Base-by-base conservation (phyloP, 257 asterid genomes). In the Verbena officinalis region DNA sequence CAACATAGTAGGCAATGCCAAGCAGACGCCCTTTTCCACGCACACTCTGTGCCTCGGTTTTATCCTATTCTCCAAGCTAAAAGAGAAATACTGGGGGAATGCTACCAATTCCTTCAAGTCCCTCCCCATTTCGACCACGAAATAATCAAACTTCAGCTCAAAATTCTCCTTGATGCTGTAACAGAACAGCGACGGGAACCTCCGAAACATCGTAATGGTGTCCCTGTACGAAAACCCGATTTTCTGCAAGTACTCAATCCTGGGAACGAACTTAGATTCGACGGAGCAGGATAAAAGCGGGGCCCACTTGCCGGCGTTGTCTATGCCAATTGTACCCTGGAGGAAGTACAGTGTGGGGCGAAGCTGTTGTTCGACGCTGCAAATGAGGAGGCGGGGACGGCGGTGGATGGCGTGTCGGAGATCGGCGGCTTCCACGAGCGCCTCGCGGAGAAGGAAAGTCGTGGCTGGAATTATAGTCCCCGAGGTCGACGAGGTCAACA, bases 71-170 rank as follows among this genome's bases (percentile, higher is more conserved):
- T 90, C 95, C 63, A 93, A 83, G 69, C 99, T 93, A 69, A 84
- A 93, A 1, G 97, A 93, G 70, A 93, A 93, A 50, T 86, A 93
- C 46, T 93, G 99, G 13, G 99, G 96, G 56, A 93, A 93, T 4
- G 75, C 81, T 9, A 76, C 84, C 83, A 93, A 55, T 56, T 90
- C 97, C 84, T 72, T 80, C 85, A 85, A 55, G 38, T 78, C 96
- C 78, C 99, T 84, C 48, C 97, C 94, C 95, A 90, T 93, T 62
- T 90, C 96, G 80, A 86, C 88, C 74, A 89, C 80, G 57, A 90
- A 86, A 58, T 90, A 93, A 61, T 93, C 79, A 14, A 87, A 86
- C 58, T 93, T 93, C 3, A 95, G 96, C 82, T 84, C 85, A 7
- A 93, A 74, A 81, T 90, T 93, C 58, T 81, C 90, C 75, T 86